Base-by-base conservation (phyloP, 2,329 filamentous ascomycete genomes). In the Fonsecaea multimorphosa region DNA sequence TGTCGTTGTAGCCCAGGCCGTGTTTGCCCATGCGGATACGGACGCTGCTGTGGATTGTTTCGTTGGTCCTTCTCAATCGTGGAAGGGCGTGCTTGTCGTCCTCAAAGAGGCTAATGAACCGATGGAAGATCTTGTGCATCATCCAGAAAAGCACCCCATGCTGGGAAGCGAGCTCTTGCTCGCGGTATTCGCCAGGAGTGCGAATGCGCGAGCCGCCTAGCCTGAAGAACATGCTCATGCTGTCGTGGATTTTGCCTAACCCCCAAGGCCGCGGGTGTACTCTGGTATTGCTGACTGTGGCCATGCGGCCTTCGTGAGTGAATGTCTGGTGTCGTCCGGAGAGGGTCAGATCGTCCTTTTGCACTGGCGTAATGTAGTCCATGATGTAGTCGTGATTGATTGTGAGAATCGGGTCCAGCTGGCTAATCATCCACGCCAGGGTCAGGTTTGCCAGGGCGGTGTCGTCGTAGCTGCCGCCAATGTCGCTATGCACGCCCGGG, bases 1-100 rank as follows among this genome's bases (percentile, higher is more conserved):
- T 73, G 70, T 86, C 84, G 67, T 86, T 80, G 34, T 83, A 76
- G 0, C 80, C 83, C 2, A 84, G 78, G 1, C 84, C 85, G 58
- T 79, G 73, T 65, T 82, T 82, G 1, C 82, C 81, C 14, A 86
- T 78, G 2, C 84, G 80, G n/a, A 85, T 78, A 1, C 85, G 80
- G 1, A 85, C 85, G 1, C 82, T 84, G 66, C 81, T 81, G 72
- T 87, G 85, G 36, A 86, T 80, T 8, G 82, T 79, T 73, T 87
- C 85, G 70, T 86, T 84, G 9, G 85, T 87, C 66, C 83, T 79
- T 58, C 80, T 72, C 29, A 87, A 78, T 5, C 65, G 63, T 11
- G 67, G 69, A 9, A 58, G 38, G 4, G 29, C 44, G 11, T 66
- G 38, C n/a, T 31, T n/a, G 14, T 27, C 34, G 9, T 51, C 46